Conservation (phyloP, 108 stramenopile genomes). For the Aureococcus anophagefferens region DNA sequence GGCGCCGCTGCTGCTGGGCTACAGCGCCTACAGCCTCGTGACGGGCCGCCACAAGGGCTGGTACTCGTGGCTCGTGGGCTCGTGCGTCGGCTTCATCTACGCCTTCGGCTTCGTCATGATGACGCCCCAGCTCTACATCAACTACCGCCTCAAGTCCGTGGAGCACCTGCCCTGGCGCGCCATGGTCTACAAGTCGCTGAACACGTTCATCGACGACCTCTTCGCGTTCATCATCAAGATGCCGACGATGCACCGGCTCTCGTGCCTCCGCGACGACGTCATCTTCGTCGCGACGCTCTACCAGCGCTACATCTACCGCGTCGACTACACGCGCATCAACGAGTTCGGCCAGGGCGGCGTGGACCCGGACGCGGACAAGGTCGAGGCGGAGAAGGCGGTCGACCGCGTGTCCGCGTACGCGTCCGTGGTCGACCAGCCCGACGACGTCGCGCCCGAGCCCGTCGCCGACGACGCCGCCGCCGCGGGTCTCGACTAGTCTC, state of each 20-base stretch:
- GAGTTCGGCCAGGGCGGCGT: constrained; percentile 50
- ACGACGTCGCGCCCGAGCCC: too few species aligned
- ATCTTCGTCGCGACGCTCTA: constrained; percentile 74
- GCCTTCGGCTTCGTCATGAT: constrained; percentile 81
- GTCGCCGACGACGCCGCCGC: too few species aligned
- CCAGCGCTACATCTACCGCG: constrained; percentile 67
- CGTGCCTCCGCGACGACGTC: constrained; percentile 71
- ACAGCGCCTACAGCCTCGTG: constrained; percentile 56
- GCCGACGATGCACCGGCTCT: constrained; percentile 76
- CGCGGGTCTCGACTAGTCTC: too few species aligned
- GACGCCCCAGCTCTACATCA: constrained; percentile 85
- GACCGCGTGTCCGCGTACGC: too few species aligned
- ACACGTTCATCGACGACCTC: constrained; percentile 80
- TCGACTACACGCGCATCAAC: constrained; percentile 51
- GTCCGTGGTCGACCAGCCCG: too few species aligned
- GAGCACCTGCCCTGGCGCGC: constrained; percentile 75
- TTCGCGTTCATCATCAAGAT: constrained; percentile 76
- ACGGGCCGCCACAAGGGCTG: constrained; percentile 62
- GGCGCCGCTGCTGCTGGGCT: constrained; percentile 58
- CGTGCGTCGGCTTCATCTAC: constrained; percentile 66
- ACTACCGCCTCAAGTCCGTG: constrained; percentile 73
- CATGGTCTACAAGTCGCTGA: constrained; percentile 70
- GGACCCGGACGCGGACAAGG: neutral
- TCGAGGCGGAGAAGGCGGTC: neutral
- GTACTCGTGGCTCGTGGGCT: constrained; percentile 66